Evolutionary conservation across 768 basidiomycete species (phyloP), one percentile per base, ranked within the genome.

Genomic region (Rhodocollybia butyracea): DNA sequence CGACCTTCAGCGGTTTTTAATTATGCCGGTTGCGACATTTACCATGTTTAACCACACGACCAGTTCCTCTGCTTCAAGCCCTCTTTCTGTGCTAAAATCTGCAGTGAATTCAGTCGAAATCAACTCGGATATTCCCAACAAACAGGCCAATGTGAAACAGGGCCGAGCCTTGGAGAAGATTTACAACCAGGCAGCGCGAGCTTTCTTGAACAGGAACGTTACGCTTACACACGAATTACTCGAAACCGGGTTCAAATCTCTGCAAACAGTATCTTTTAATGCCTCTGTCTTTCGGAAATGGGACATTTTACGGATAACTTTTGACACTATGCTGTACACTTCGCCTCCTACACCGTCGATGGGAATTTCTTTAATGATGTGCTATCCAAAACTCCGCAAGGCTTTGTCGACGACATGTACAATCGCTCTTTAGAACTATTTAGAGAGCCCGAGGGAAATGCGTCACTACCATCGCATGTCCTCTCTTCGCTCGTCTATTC

Each of bases 301-400:
- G 91, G 91, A 94, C 63, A 83, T 94, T 54, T 83, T 94, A 6
- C 80, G 91, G 24, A 86, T 94, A 59, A 93, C 90, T 0, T 78
- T 91, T 53, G 90, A 93, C 65, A 82, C 85, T 1, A 89, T 86
- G 1, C 70, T 89, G 26, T 90, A 88, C 63, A 67, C 81, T 13
- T 78, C 86, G 0, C 81, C 83, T 1, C 48, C 34, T 13, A 2
- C 24, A 5, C 30, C 43, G 15, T 15, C 43, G 13, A n/a, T n/a
- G 64, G 13, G 66, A 76, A 21, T 38, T 54, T 78, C 0, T 71
- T 89, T 24, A 77, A 79, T 30, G 73, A 76, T 10, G 74, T 80
- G 41, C 71, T 87, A 13, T 61, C 79, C 17, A 77, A 85, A 51
- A 81, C 88, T 0, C 79, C 88, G 0, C 82, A 83, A 13, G 71